A percentile compares a stretch with the other conserved stretches of the same genome.
Conservation (phyloP, 116 monocot genomes). For the Papilionanthe hybrid region DNA sequence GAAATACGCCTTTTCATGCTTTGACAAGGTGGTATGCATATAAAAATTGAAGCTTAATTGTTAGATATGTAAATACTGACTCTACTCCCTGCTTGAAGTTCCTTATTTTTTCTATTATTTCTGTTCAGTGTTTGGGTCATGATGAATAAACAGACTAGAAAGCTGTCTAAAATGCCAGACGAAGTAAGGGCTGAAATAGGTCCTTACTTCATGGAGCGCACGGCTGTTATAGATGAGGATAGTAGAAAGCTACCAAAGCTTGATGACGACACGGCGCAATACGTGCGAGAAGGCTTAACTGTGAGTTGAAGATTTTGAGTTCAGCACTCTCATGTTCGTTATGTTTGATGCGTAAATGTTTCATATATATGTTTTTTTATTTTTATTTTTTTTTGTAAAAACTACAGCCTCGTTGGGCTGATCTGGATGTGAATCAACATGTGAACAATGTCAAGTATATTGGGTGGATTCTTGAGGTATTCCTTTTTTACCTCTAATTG, state of each 20-base stretch:
- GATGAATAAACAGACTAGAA: constrained; percentile 39
- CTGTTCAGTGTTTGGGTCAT: constrained; percentile 28
- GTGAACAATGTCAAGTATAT: constrained; percentile 99
- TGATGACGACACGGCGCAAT: constrained; percentile 16
- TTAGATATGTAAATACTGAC: not conserved
- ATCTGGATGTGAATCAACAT: constrained; percentile 91
- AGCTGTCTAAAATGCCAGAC: constrained; percentile 31
- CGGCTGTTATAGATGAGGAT: constrained; percentile 21
- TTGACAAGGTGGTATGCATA: no score
- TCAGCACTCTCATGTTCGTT: no score
- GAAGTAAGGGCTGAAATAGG: constrained; percentile 38
- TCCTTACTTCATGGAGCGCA: constrained; percentile 19
- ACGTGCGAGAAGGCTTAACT: constrained; percentile 25
- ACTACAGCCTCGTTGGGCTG: constrained; percentile 79
- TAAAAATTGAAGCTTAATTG: no score
- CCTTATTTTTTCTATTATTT: not conserved
- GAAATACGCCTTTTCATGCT: no score
- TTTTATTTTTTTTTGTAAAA: not conserved
- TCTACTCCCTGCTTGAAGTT: not conserved
- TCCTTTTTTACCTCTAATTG: no score
- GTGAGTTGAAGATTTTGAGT: constrained; percentile 14
- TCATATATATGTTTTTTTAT: not conserved
- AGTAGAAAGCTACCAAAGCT: constrained; percentile 27
- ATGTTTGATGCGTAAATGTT: not conserved
- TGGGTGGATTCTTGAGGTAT: constrained; percentile 98